phyloP scores from a whole-genome alignment of 2,329 filamentous ascomycete genomes.

The Talaromyces piceae region DNA sequence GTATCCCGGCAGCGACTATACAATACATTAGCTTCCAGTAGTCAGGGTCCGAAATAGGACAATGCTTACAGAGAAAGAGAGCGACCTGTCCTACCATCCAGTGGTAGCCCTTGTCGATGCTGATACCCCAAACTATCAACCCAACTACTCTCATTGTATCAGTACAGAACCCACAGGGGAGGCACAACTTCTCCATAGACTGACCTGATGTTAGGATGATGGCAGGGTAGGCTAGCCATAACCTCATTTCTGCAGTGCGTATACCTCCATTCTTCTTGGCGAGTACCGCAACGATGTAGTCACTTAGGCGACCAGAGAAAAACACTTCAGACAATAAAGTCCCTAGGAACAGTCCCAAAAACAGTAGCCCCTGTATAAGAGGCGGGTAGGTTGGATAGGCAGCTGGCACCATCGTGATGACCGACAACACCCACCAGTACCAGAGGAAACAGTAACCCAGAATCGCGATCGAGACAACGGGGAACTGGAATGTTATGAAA shows the following conservation, averaged over 20 bases:
- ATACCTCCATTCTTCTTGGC: constrained; percentile 38
- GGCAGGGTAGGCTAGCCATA: constrained; percentile 51
- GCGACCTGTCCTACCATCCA: constrained; percentile 52
- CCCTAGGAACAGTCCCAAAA: constrained; percentile 48
- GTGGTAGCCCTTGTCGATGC: constrained; percentile 46
- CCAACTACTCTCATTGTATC: no score
- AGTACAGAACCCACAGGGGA: no score
- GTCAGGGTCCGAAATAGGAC: no score
- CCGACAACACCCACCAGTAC: constrained; percentile 50
- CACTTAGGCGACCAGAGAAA: constrained; percentile 48
- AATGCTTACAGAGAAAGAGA: constrained; percentile 45
- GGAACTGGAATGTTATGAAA: constrained; percentile 40
- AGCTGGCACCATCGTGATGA: constrained; percentile 45
- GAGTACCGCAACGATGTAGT: constrained; percentile 42
- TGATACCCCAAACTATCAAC: constrained; percentile 49
- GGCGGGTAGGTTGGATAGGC: constrained; percentile 45
- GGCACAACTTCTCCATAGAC: no score
- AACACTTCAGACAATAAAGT: constrained; percentile 46
- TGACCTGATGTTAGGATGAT: constrained; percentile 38
- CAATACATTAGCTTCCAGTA: neutral
- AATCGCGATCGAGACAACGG: constrained; percentile 40
- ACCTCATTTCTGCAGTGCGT: constrained; percentile 47
- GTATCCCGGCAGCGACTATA: constrained; percentile 47
- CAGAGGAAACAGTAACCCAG: constrained; percentile 46
- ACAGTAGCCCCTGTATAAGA: constrained; percentile 47